Percentiles rank a stretch among this genome's conserved stretches.
Evolutionary conservation across 2,329 filamentous ascomycete species (phyloP).

Genomic region (Apiospora malaysiana): DNA sequence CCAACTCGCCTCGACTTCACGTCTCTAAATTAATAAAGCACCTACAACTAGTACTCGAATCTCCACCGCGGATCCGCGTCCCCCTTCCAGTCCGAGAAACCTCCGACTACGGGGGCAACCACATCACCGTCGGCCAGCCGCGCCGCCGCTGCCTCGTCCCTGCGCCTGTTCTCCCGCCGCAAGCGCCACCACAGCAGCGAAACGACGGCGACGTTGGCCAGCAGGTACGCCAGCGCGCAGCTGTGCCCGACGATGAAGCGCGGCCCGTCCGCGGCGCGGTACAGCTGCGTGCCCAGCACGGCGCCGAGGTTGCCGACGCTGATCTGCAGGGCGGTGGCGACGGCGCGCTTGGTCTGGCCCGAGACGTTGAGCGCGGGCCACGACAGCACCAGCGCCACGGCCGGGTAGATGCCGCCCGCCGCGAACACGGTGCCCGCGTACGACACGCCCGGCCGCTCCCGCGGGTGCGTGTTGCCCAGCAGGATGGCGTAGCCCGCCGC

Average conservation of each 20-base stretch:
- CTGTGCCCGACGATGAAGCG: slow-evolving; percentile 70
- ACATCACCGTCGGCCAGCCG: neutral
- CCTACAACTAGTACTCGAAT: slow-evolving; percentile 59
- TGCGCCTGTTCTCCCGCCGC: slow-evolving; percentile 61
- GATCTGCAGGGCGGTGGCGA: slow-evolving; percentile 74
- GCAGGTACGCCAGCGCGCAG: slow-evolving; percentile 68
- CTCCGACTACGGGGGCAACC: slow-evolving; percentile 29
- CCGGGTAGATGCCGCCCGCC: slow-evolving; percentile 71
- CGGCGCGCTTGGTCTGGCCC: slow-evolving; percentile 72
- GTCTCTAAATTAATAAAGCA: too few relatives aligned
- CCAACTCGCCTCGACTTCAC: too few relatives aligned
- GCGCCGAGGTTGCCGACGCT: slow-evolving; percentile 73
- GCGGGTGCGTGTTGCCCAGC: slow-evolving; percentile 54
- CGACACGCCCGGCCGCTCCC: slow-evolving; percentile 57
- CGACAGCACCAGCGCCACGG: slow-evolving; percentile 65
- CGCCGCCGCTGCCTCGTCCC: slow-evolving; percentile 41
- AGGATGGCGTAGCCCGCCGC: slow-evolving; percentile 68
- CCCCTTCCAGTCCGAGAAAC: slow-evolving; percentile 61
- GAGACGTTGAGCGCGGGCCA: slow-evolving; percentile 78
- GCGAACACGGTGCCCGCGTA: slow-evolving; percentile 69
- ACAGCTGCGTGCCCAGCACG: slow-evolving; percentile 73
- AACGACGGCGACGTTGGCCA: slow-evolving; percentile 62
- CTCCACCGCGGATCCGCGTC: slow-evolving; percentile 70
- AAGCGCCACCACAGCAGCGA: slow-evolving; percentile 58
- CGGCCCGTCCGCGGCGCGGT: slow-evolving; percentile 64